These are phyloP conservation scores for Anthracocystis setariae DNA, from an alignment of 1,284 basidiomycete species.

Conservation along the genomic window DNA sequence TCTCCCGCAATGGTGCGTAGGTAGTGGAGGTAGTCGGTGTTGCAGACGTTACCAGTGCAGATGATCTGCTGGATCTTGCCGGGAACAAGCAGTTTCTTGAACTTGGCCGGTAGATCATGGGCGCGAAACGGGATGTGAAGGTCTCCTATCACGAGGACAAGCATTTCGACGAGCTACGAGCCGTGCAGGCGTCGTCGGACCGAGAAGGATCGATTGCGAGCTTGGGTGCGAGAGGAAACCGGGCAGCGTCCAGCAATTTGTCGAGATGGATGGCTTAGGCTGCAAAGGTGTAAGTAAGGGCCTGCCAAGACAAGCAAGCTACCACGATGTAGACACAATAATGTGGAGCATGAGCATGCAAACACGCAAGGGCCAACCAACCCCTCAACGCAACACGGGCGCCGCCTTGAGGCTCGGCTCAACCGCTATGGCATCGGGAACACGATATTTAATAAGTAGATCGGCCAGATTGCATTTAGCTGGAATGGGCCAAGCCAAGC, in stretches of 20 bases:
- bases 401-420: background rate
- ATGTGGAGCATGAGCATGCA: constrained; percentile 14
- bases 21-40: constrained; percentile 96
- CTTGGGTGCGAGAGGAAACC: no score
- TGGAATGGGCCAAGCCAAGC: background rate
- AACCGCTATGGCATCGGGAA: background rate
- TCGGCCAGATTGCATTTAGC: no score
- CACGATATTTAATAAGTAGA: background rate
- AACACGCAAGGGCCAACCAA: constrained; percentile 16
- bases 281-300: no score
- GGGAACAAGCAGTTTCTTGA: constrained; percentile 91
- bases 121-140: constrained; percentile 68
- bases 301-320: no score
- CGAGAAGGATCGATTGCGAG: background rate
- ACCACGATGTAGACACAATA: no score
- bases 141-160: constrained; percentile 65
- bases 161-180: constrained; percentile 31
- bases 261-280: background rate
- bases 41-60: constrained; percentile 96
- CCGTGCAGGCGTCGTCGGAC: background rate
- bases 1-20: constrained; percentile 95
- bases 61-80: constrained; percentile 99
- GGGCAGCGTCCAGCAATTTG: no score
- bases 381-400: background rate
- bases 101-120: constrained; percentile 92